Conservation (phyloP, 2,329 filamentous ascomycete species). For the Exophiala mesophila region DNA sequence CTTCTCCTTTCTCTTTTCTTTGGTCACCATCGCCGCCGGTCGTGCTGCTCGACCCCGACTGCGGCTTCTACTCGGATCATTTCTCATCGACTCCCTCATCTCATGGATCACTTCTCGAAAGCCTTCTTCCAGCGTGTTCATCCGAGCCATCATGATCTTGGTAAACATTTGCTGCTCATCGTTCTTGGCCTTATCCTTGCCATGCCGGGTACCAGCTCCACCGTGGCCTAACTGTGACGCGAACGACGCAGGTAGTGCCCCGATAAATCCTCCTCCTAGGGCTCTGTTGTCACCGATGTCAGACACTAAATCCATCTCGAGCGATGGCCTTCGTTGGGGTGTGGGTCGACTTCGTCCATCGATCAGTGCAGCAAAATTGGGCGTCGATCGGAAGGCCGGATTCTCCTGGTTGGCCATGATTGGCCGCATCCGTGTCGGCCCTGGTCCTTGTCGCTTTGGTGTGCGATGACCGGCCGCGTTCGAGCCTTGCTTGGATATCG, state of each 20-base stretch:
- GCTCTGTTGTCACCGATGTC: conserved; percentile 63
- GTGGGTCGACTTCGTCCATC: conserved; percentile 36
- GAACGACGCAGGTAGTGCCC: conserved; percentile 66
- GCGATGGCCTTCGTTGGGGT: conserved; percentile 52
- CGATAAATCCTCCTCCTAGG: conserved; percentile 57
- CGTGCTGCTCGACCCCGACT: conserved; percentile 11
- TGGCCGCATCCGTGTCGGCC: conserved; percentile 49
- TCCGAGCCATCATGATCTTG: conserved; percentile 76
- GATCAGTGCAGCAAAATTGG: conserved; percentile 52
- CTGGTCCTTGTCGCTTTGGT: conserved; percentile 37
- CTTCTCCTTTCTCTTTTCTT: conserved; percentile 12
- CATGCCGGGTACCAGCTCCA: conserved; percentile 54
- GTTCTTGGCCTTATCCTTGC: conserved; percentile 28
- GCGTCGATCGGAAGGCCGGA: conserved; percentile 48
- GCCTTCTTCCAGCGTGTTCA: conserved; percentile 89
- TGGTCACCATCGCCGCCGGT: neutral
- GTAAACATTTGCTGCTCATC: conserved; percentile 63
- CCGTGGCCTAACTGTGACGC: conserved; percentile 75
- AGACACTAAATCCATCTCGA: conserved; percentile 69
- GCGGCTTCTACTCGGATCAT: conserved; percentile 9
- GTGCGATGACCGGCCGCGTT: conserved; percentile 35
- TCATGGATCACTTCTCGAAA: conserved; percentile 82
- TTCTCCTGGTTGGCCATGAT: conserved; percentile 50
- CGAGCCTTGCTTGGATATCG: conserved; percentile 19
- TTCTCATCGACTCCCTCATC: conserved; percentile 57